Evolutionary conservation across 225 moss, liverwort and hornwort genomes (phyloP).

Genomic region (Anthoceros angustus): DNA sequence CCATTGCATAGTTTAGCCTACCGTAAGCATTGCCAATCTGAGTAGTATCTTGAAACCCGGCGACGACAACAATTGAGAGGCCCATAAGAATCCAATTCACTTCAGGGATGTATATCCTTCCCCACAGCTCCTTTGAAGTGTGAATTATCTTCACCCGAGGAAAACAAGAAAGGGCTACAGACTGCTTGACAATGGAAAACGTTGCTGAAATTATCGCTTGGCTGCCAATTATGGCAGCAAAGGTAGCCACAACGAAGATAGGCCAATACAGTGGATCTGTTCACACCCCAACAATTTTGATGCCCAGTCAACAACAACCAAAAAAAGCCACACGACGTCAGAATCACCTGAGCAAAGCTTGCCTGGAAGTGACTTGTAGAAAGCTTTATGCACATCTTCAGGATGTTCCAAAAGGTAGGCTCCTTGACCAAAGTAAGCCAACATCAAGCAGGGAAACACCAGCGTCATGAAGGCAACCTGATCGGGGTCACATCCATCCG

Average conservation of each 20-base stretch:
- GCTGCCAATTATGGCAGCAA: background rate
- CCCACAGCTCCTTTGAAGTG: background rate
- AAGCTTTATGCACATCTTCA: background rate
- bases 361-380: conserved; percentile 5
- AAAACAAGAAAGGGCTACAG: background rate
- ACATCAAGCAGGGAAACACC: background rate
- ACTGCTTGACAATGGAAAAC: conserved; percentile 3
- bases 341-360: background rate
- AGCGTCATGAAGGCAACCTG: background rate
- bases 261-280: conserved; percentile 3
- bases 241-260: background rate
- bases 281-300: background rate
- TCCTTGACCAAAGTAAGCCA: background rate
- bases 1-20: background rate
- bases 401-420: conserved; percentile 1
- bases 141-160: conserved; percentile 1
- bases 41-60: conserved; percentile 1
- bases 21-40: conserved; percentile 3
- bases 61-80: background rate
- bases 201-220: background rate
- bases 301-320: background rate
- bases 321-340: background rate
- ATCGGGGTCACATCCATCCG: background rate
- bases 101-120: background rate
- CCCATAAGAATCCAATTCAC: background rate